Conservation (phyloP, 2,329 filamentous ascomycete genomes). For the Penicillium expansum region DNA sequence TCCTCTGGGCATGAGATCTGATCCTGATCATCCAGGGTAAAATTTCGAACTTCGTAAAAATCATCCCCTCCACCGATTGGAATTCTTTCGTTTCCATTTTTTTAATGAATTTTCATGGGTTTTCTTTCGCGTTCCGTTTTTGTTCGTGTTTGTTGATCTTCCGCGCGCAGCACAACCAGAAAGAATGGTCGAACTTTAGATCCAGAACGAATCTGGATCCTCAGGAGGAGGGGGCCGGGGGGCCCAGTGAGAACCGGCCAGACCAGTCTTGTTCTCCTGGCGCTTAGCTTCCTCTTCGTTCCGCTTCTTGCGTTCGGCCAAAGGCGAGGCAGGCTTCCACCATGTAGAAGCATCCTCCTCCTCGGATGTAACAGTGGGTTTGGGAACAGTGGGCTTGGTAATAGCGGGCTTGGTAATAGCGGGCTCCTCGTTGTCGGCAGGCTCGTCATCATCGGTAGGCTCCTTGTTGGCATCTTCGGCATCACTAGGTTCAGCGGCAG, state of each 20-base stretch:
- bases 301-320: background rate
- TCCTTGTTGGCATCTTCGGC: background rate
- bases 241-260: background rate
- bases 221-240: background rate
- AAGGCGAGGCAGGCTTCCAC: background rate
- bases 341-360: background rate
- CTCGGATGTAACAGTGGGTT: background rate
- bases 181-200: background rate
- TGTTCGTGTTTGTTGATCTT: background rate
- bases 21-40: background rate
- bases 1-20: background rate
- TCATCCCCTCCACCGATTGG: background rate
- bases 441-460: background rate
- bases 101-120: background rate
- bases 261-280: background rate
- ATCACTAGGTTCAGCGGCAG: background rate
- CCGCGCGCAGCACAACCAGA: background rate
- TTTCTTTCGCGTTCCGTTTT: background rate
- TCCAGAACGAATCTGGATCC: background rate
- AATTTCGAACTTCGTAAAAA: background rate
- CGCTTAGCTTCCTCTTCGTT: background rate
- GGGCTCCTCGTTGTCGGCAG: background rate
- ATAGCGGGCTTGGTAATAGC: background rate
- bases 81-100: constrained; percentile 5
- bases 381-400: background rate